A percentile compares a stretch with the other conserved stretches of the same genome.
Conservation (phyloP, 495 filamentous ascomycete species). For the Podospora anserina region DNA sequence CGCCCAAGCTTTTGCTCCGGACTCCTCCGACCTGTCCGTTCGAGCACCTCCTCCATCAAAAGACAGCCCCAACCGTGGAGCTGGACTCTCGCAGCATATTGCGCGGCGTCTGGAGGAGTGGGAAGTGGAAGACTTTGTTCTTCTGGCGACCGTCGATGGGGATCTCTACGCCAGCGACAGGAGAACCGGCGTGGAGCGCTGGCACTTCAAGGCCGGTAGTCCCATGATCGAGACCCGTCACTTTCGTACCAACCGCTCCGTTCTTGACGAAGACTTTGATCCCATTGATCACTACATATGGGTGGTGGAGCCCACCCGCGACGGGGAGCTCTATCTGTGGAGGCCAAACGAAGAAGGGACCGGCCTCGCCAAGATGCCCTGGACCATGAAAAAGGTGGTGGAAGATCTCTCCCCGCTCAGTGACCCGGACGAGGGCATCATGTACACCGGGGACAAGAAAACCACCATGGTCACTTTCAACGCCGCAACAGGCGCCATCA, state of each 20-base stretch:
- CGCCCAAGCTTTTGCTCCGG: slow-evolving; percentile 93
- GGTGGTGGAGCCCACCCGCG: slow-evolving; percentile 90
- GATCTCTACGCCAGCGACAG: slow-evolving; percentile 89
- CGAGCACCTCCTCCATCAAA: slow-evolving; percentile 72
- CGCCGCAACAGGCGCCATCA: slow-evolving; percentile 72
- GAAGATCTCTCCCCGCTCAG: slow-evolving; percentile 65
- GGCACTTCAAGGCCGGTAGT: slow-evolving; percentile 76
- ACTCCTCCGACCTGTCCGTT: slow-evolving; percentile 74
- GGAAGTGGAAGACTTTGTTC: slow-evolving; percentile 99
- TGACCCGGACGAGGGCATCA: slow-evolving; percentile 56
- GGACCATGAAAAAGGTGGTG: slow-evolving; percentile 81
- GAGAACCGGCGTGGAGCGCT: slow-evolving; percentile 74
- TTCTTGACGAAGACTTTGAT: slow-evolving; percentile 52
- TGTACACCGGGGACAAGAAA: slow-evolving; percentile 89
- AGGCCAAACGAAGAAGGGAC: slow-evolving; percentile 63
- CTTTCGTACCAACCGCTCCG: slow-evolving; percentile 66
- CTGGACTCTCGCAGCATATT: slow-evolving; percentile 71
- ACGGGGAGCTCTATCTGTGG: slow-evolving; percentile 88
- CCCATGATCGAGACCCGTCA: slow-evolving; percentile 90
- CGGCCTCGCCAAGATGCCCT: slow-evolving; percentile 73
- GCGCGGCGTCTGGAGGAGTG: slow-evolving; percentile 97
- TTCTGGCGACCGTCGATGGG: slow-evolving; percentile 98
- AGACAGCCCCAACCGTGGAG: slow-evolving; percentile 53
- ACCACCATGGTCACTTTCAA: slow-evolving; percentile 85
- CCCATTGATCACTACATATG: slow-evolving; percentile 83